Conservation (phyloP, 2,329 filamentous ascomycete species). For the Ophioceras dolichostomum region DNA sequence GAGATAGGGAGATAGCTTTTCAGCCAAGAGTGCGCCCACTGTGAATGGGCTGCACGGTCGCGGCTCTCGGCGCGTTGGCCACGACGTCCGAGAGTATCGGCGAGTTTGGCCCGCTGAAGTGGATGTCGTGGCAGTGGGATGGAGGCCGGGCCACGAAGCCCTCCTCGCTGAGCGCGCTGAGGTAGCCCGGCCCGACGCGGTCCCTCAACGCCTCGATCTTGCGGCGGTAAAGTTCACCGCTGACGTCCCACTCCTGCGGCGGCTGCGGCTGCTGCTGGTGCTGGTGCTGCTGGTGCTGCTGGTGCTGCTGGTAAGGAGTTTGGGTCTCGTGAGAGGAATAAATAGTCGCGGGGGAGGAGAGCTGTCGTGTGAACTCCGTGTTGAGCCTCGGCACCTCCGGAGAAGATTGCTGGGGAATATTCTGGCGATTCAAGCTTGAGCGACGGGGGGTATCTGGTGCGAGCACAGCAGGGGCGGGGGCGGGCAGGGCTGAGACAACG, state of each 20-base stretch:
- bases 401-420: constrained; percentile 11
- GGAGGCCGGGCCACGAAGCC: constrained; percentile 37
- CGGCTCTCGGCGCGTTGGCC: constrained; percentile 21
- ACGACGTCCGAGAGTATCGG: constrained; percentile 23
- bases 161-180: constrained; percentile 77
- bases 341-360: constrained; percentile 17
- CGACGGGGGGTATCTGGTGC: constrained; percentile 7
- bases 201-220: constrained; percentile 79
- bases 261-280: constrained; percentile 21
- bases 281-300: constrained; percentile 9
- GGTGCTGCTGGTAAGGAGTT: constrained; percentile 4
- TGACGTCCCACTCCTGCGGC: constrained; percentile 48
- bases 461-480: constrained; percentile 11
- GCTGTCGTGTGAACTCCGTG: constrained; percentile 10
- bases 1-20: no score
- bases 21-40: constrained; percentile 39
- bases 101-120: constrained; percentile 21
- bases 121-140: constrained; percentile 21
- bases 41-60: constrained; percentile 35
- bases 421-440: neutral
- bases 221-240: constrained; percentile 70
- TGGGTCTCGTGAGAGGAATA: constrained; percentile 18
- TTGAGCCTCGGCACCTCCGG: constrained; percentile 25
- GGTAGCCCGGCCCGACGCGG: constrained; percentile 77
- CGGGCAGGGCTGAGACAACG: no score